Conservation (phyloP, 768 basidiomycete genomes). For the Boletus speciosus region DNA sequence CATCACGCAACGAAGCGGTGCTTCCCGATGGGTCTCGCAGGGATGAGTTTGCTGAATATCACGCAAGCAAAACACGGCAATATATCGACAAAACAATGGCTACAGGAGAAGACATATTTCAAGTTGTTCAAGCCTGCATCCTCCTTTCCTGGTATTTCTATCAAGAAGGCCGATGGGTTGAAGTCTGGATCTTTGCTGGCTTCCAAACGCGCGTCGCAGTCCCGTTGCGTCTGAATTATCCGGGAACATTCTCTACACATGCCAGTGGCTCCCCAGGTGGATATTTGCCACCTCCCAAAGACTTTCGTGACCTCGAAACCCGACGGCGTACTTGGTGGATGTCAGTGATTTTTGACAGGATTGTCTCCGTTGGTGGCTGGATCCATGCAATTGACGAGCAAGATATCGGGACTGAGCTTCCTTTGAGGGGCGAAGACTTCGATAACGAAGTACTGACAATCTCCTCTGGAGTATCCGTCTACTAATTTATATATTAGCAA, state of each 20-base stretch:
- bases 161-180: conserved; percentile 85
- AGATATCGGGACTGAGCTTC: conserved; percentile 82
- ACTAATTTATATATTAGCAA: conserved; percentile 39
- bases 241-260: conserved; percentile 74
- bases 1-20: conserved; percentile 62
- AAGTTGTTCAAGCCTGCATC: conserved; percentile 83
- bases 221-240: conserved; percentile 80
- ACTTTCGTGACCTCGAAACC: conserved; percentile 70
- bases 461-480: conserved; percentile 1
- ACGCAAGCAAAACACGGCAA: conserved; percentile 81
- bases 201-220: conserved; percentile 82
- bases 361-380: conserved; percentile 80
- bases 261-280: conserved; percentile 68
- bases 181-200: conserved; percentile 87
- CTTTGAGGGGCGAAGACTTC: conserved; percentile 71
- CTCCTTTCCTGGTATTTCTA: conserved; percentile 90
- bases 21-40: conserved; percentile 71
- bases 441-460: conserved; percentile 57
- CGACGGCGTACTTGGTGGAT: conserved; percentile 89
- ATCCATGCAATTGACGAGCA: conserved; percentile 80
- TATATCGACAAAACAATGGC: conserved; percentile 89
- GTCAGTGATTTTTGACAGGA: conserved; percentile 83
- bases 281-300: conserved; percentile 77
- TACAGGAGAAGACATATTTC: conserved; percentile 84
- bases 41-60: conserved; percentile 86